Evolutionary conservation across 805 yeast species (phyloP).

Genomic region (Ogataea siamensis): DNA sequence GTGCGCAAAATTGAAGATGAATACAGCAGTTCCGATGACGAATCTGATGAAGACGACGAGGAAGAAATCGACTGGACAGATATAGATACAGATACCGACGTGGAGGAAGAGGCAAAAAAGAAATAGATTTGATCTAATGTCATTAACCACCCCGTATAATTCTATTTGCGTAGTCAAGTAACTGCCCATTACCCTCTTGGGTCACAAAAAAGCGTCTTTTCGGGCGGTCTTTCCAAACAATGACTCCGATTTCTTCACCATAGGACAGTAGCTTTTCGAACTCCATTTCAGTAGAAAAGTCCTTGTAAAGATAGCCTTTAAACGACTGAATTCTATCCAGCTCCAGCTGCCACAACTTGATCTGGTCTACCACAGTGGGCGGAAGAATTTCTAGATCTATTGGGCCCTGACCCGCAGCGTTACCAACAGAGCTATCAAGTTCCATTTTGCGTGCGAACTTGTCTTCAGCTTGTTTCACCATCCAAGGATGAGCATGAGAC

Average conservation of each 20-base stretch:
- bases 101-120: slow-evolving; percentile 39
- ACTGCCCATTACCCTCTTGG: slow-evolving; percentile 79
- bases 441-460: slow-evolving; percentile 64
- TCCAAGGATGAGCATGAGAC: slow-evolving; percentile 91
- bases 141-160: slow-evolving; percentile 23
- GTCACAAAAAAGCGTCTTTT: slow-evolving; percentile 81
- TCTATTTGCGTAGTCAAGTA: slow-evolving; percentile 87
- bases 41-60: slow-evolving; percentile 33
- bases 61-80: slow-evolving; percentile 43
- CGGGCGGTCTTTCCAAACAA: slow-evolving; percentile 78
- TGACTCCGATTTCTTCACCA: slow-evolving; percentile 88
- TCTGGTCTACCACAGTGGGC: slow-evolving; percentile 96
- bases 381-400: slow-evolving; percentile 68
- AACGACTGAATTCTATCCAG: slow-evolving; percentile 85
- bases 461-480: slow-evolving; percentile 73
- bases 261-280: slow-evolving; percentile 69
- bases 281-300: slow-evolving; percentile 75
- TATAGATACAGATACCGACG: slow-evolving; percentile 64
- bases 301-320: slow-evolving; percentile 85
- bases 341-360: slow-evolving; percentile 93
- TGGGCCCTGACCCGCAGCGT: slow-evolving; percentile 38
- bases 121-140: slow-evolving; percentile 4
- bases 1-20: slow-evolving; percentile 39
- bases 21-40: slow-evolving; percentile 43
- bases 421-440: slow-evolving; percentile 48